Conservation (phyloP, 2,329 filamentous ascomycete genomes). For the Leptosphaerulina australis region DNA sequence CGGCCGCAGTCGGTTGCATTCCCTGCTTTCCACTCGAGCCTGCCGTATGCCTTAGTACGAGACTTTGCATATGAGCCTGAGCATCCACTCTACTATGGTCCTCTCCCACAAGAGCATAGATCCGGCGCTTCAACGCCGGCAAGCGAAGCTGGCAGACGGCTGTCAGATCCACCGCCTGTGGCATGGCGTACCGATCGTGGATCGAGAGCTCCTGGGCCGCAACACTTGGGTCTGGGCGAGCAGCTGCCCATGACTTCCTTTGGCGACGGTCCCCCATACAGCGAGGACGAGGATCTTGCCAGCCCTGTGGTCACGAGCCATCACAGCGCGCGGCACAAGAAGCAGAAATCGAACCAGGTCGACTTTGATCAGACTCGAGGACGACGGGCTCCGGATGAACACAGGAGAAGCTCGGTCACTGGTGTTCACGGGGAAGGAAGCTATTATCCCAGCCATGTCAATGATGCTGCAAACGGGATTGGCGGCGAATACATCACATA, state of each 20-base stretch:
- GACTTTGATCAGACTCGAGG: conserved; percentile 49
- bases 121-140: conserved; percentile 85
- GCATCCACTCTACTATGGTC: conserved; percentile 92
- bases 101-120: conserved; percentile 73
- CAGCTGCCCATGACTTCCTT: conserved; percentile 84
- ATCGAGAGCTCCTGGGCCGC: conserved; percentile 61
- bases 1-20: conserved; percentile 82
- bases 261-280: conserved; percentile 82
- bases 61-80: conserved; percentile 89
- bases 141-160: conserved; percentile 73
- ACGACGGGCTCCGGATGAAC: conserved; percentile 41
- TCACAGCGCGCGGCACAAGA: conserved; percentile 72
- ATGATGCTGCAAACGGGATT: conserved; percentile 71
- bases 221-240: conserved; percentile 60
- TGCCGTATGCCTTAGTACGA: conserved; percentile 86
- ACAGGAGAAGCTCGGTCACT: conserved; percentile 53
- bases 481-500: conserved; percentile 84
- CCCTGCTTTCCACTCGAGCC: conserved; percentile 81
- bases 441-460: conserved; percentile 73
- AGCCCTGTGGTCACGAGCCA: conserved; percentile 81
- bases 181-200: conserved; percentile 72
- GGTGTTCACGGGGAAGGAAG: conserved; percentile 69
- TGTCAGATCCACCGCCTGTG: conserved; percentile 80
- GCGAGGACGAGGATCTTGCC: conserved; percentile 92
- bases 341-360: conserved; percentile 65